Conservation (phyloP, 2,329 filamentous ascomycete species). For the Zymoseptoria passerinii region DNA sequence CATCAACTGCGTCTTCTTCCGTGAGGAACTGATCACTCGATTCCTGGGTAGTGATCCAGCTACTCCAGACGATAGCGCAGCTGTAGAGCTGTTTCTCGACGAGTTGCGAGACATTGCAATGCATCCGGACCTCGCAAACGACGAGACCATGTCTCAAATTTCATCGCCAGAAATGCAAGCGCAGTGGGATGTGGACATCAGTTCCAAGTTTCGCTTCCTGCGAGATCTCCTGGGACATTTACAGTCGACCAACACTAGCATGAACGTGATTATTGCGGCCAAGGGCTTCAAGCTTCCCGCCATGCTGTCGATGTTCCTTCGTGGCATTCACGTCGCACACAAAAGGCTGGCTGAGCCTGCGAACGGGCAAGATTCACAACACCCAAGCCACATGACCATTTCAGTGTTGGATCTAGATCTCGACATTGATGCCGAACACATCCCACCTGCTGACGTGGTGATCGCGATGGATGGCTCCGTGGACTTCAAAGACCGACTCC, state of each 20-base stretch:
- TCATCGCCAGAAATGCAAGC: constrained; percentile 22
- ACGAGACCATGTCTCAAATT: constrained; percentile 24
- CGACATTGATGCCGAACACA: constrained; percentile 11
- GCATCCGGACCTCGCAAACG: constrained; percentile 30
- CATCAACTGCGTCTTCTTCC: constrained; percentile 16
- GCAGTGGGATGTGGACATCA: constrained; percentile 29
- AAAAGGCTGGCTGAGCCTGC: constrained; percentile 1
- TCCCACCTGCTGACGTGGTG: constrained; percentile 31
- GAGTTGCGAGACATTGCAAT: constrained; percentile 20
- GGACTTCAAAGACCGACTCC: constrained; percentile 7
- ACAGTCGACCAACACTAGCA: constrained; percentile 11
- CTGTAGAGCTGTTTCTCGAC: constrained; percentile 23
- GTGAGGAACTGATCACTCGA: constrained; percentile 18
- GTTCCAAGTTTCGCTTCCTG: constrained; percentile 32
- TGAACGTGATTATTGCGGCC: constrained; percentile 26
- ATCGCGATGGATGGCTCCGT: constrained; percentile 34
- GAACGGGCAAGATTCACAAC: not conserved
- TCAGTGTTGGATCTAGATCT: constrained; percentile 30
- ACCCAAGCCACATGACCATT: constrained; percentile 16
- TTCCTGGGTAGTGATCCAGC: constrained; percentile 18
- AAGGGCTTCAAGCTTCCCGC: constrained; percentile 22
- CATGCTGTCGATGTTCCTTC: constrained; percentile 29
- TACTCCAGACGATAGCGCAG: constrained; percentile 7
- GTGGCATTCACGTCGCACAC: constrained; percentile 16
- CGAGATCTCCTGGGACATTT: constrained; percentile 25